Conservation (phyloP, 2,329 filamentous ascomycete genomes). For the Neospermospora avenae region DNA sequence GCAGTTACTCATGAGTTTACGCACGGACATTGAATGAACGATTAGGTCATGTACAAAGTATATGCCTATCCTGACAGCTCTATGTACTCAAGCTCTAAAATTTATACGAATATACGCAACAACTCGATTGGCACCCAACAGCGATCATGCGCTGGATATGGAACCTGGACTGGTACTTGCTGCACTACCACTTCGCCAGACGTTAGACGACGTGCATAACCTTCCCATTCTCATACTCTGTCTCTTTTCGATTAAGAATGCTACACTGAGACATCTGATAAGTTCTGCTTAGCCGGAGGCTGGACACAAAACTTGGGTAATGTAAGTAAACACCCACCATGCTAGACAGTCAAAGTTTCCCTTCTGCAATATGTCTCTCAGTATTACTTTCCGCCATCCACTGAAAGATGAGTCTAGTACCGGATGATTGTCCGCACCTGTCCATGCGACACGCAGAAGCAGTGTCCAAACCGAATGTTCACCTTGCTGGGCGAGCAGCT, state of each 20-base stretch:
- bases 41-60: too few relatives aligned
- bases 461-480: not conserved
- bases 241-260: not conserved
- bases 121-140: too few relatives aligned
- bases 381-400: not conserved
- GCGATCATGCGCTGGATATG: not conserved
- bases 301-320: too few relatives aligned
- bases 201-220: constrained; percentile 6
- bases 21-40: too few relatives aligned
- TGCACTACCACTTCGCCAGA: constrained; percentile 1
- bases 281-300: not conserved
- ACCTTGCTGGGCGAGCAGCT: not conserved
- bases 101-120: not conserved
- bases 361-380: not conserved
- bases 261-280: not conserved
- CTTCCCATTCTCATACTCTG: not conserved
- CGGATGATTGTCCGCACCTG: not conserved
- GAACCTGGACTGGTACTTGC: not conserved
- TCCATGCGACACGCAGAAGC: not conserved
- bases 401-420: not conserved
- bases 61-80: not conserved
- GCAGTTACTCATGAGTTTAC: too few relatives aligned
- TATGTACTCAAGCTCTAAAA: not conserved
- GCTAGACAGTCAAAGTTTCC: not conserved
- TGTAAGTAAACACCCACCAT: not conserved